Base-by-base conservation (phyloP, 2,329 filamentous ascomycete genomes). In the Herpotrichia juniperi region DNA sequence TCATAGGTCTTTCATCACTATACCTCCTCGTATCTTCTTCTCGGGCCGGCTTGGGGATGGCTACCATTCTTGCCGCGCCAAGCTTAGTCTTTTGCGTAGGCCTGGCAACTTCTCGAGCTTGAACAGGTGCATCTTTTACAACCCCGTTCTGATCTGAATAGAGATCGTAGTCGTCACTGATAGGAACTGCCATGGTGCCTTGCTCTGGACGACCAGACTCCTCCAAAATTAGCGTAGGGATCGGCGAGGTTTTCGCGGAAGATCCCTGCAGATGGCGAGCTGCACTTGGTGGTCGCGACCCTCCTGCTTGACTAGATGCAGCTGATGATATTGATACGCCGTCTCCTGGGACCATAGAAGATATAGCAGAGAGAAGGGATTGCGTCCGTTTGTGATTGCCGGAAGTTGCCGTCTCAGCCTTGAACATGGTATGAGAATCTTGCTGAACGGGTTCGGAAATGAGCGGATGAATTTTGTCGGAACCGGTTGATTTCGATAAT, bases 91-190 rank as follows among this genome's bases (percentile, higher is more conserved):
- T 53, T 9, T 55, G 46, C 19, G 37, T 6, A 14, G 44, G 16
- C 43, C 34, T 46, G 35, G 49, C 43, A 46, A 37, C 34, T 5
- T 42, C 37, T 19, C 53, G 31, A 19, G 24, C 35, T 34, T 55
- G 55, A 4, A 45, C 42, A 24, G 61, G 51, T 37, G 50, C 49
- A 45, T 66, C 70, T 53, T 71, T 72, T 2, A 74, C 69, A 26
- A 73, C 53, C n/a, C 71, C 71, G 46, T 74, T 67, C 31, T 71
- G 67, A 35, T 74, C 70, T 28, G 70, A 66, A 52, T 74, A 74
- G 3, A 74, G 61, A 56, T 74, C 71, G 46, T 66, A 73, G 17
- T 67, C 66, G 42, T 69, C 61, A 42, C 62, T 56, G 26, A 57
- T 57, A 30, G 54, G 48, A 19, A 57, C 51, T 11, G 62, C 48